Conservation (phyloP, 2,329 filamentous ascomycete species). For the Fusarium sp. region DNA sequence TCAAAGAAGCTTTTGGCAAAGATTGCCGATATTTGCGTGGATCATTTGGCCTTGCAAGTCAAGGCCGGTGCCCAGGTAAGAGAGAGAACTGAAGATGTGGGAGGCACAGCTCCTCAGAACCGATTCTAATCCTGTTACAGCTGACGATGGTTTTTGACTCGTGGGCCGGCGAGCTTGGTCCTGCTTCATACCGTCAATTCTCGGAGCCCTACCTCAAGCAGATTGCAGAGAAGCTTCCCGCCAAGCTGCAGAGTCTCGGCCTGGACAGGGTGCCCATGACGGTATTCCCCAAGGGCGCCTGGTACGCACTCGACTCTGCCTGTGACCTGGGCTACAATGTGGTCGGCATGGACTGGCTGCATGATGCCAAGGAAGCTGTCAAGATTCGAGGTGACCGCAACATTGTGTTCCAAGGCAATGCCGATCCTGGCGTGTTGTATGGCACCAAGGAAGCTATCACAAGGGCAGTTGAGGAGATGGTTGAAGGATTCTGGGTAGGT, state of each 20-base stretch:
- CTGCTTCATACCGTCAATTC: slow-evolving; percentile 82
- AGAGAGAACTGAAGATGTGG: not conserved
- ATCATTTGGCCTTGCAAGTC: slow-evolving; percentile 92
- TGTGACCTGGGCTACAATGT: slow-evolving; percentile 93
- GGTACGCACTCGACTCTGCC: slow-evolving; percentile 89
- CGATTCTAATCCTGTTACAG: slow-evolving; percentile 50
- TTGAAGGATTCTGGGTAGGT: slow-evolving; percentile 79
- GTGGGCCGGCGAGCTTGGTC: slow-evolving; percentile 94
- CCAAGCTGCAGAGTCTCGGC: slow-evolving; percentile 75
- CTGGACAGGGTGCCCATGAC: slow-evolving; percentile 92
- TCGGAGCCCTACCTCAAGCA: slow-evolving; percentile 85
- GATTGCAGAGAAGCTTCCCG: slow-evolving; percentile 83
- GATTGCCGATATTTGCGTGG: slow-evolving; percentile 93
- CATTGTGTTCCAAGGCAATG: slow-evolving; percentile 90
- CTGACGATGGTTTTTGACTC: slow-evolving; percentile 98
- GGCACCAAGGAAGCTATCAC: slow-evolving; percentile 85
- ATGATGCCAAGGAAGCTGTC: slow-evolving; percentile 86
- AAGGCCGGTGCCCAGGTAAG: slow-evolving; percentile 86
- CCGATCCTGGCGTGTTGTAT: slow-evolving; percentile 92
- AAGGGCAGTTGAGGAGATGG: slow-evolving; percentile 83
- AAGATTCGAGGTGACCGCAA: slow-evolving; percentile 78
- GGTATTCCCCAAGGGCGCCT: slow-evolving; percentile 97
- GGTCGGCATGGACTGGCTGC: slow-evolving; percentile 93
- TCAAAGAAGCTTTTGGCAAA: slow-evolving; percentile 85
- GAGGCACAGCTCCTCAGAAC: not conserved